Base-by-base conservation (phyloP, 169 alveolate genomes). In the Babesia sp. region DNA sequence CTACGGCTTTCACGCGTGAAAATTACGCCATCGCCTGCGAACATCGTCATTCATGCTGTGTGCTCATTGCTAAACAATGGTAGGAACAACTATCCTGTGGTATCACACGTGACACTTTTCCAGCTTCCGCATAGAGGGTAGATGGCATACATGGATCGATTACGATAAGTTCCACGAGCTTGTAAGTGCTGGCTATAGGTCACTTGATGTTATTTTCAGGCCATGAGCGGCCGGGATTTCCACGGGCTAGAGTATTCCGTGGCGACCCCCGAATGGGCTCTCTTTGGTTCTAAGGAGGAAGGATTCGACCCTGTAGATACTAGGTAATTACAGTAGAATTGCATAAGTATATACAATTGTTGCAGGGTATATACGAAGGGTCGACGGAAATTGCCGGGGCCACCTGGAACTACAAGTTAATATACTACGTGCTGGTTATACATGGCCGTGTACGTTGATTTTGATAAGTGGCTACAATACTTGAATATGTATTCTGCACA, bases 61-160 rank as follows among this genome's bases (percentile, higher is more conserved):
- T 86, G 22, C 78, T 82, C 16, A 67, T 86, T 57, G 95, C 97
- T 2, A 73, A 85, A 53, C 83, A 83, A 33, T 53, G 72, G 86
- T 77, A 26, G n/a, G 44, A 12, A 20, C 44, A 5, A 20, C 18
- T n/a, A n/a, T n/a, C 9, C 11, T 4, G 20, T 24, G 11, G 24
- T 36, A 41, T 51, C 12, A 22, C 3, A 3, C n/a, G 28, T 4
- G 31, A 76, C 53, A 4, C 16, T 20, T 0, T 37, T 7, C 26
- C 46, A 78, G 90, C 20, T 90, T 79, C 71, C 54, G 66, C 56
- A 77, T 86, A 1, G 78, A 91, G 60, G 94, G 94, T 42, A 90
- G 58, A 69, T 94, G 97, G 97, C 92, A 89, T 67, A 94, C 96
- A 11, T 93, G 96, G 96, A 92, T 94, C 53, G 86, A 94, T 69